Conservation (phyloP, 208 protist species). For the Trypanosoma cruzi region DNA sequence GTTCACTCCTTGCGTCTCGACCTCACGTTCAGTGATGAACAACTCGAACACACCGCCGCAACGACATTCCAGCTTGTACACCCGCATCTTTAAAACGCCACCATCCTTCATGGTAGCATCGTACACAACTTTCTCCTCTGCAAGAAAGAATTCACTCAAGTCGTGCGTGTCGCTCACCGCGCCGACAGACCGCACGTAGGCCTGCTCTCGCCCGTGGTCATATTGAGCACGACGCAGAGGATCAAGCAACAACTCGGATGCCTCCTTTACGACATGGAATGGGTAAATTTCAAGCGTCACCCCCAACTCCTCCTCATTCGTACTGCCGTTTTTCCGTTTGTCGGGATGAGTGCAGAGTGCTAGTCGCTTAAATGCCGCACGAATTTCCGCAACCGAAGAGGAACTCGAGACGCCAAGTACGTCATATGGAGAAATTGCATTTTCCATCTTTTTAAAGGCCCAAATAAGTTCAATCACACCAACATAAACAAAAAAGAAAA, state of each 20-base stretch:
- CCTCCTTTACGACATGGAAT: conserved; percentile 73
- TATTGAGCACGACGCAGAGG: conserved; percentile 50
- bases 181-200: conserved; percentile 42
- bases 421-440: conserved; percentile 52
- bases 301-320: neutral
- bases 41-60: conserved; percentile 81
- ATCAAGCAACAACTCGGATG: conserved; percentile 70
- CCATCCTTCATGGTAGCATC: conserved; percentile 13
- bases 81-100: conserved; percentile 22
- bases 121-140: conserved; percentile 3
- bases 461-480: neutral
- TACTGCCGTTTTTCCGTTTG: conserved; percentile 27
- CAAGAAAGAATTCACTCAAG: conserved; percentile 56
- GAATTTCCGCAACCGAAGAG: conserved; percentile 55
- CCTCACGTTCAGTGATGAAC: conserved; percentile 30
- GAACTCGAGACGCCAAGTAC: conserved; percentile 45
- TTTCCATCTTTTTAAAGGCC: conserved; percentile 34
- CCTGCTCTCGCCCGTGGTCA: conserved; percentile 42
- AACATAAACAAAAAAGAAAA: neutral
- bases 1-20: neutral
- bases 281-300: conserved; percentile 6
- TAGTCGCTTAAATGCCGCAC: conserved; percentile 61
- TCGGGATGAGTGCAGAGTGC: conserved; percentile 78
- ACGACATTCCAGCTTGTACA: conserved; percentile 73
- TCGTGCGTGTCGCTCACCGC: conserved; percentile 60